These are phyloP conservation scores for Gliomastix tumulicola DNA, from an alignment of 2,329 filamentous ascomycete genomes.

Conservation along the genomic window DNA sequence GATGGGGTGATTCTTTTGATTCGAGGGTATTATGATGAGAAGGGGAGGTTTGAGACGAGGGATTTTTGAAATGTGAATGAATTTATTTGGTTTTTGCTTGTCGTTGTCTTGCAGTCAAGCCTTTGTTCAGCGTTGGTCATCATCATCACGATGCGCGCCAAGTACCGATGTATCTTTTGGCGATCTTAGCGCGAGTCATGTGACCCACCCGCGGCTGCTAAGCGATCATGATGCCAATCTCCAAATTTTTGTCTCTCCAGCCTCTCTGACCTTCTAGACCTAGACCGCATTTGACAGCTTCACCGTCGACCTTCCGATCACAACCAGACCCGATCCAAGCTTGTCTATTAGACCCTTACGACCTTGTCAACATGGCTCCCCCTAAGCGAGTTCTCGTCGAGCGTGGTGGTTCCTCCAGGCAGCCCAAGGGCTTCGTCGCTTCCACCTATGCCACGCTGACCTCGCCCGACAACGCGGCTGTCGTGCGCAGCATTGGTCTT, in stretches of 20 bases:
- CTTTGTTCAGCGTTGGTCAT: too few relatives aligned
- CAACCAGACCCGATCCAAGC: background rate
- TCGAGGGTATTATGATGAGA: too few relatives aligned
- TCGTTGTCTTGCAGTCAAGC: too few relatives aligned
- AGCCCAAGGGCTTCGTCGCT: conserved; percentile 45
- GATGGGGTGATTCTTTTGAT: too few relatives aligned
- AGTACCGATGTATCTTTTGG: too few relatives aligned
- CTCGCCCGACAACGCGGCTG: conserved; percentile 59
- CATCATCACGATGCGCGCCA: too few relatives aligned
- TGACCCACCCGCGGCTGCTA: background rate
- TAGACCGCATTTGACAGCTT: background rate
- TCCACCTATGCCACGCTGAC: conserved; percentile 57
- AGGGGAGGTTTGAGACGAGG: too few relatives aligned
- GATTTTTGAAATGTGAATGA: too few relatives aligned
- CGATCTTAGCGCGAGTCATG: too few relatives aligned
- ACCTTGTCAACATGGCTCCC: conserved; percentile 49
- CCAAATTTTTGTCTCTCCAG: background rate
- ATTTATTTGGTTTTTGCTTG: too few relatives aligned
- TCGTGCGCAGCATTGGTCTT: conserved; percentile 60
- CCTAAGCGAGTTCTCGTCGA: conserved; percentile 53
- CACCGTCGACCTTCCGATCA: background rate
- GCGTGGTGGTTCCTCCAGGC: conserved; percentile 29
- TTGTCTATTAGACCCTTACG: background rate
- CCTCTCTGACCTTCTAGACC: background rate
- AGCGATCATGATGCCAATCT: too few relatives aligned